Base-by-base conservation (phyloP, 1,139 yeast genomes). In the Kluyveromyces marxianus region DNA sequence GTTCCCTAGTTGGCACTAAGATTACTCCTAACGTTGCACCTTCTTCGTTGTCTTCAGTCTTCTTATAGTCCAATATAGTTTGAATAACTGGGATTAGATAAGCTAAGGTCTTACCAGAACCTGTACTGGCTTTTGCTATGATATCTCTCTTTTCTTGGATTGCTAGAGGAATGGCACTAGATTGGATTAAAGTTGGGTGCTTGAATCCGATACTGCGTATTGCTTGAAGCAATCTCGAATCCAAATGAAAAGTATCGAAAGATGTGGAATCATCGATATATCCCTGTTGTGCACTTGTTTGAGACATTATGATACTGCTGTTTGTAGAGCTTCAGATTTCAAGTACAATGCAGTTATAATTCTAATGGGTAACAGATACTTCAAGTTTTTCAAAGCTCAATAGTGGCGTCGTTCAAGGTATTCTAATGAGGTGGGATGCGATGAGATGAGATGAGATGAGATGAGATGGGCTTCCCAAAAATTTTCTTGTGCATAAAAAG, bases 141-240 rank as follows among this genome's bases (percentile, higher is more conserved):
- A 88, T 82, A 62, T 88, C 96, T 66, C 89, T 79, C 58, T 82
- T 83, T 55, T 86, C 94, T 55, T 87, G 86, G 46, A 92, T 68
- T 1, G 97, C 96, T 46, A 92, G 69, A 31, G 96, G 96, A 49
- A 92, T 87, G n/a, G 96, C 88, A 64, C 81, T 83, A 5, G 94
- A 79, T 69, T 92, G 98, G 45, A 92, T 84, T 49, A 87, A 74
- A 1, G 97, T 94, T 7, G 97, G 97, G 59, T 82, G 81, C 49
- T 75, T 77, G 67, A 81, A 89, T 3, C 95, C 96, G 48, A 89
- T 69, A 56, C 81, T 80, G 55, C 83, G 85, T 45, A 92, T 75
- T 8, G 97, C 96, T 62, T 92, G 97, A 43, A 77, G 65, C 43
- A 92, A 71, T 52, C 98, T 74, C 31, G 95, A 75, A 65, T 92